A percentile compares a stretch with the other conserved stretches of the same genome.
Conservation (phyloP, 2,329 filamentous ascomycete genomes). For the Rhinocladiella similis region DNA sequence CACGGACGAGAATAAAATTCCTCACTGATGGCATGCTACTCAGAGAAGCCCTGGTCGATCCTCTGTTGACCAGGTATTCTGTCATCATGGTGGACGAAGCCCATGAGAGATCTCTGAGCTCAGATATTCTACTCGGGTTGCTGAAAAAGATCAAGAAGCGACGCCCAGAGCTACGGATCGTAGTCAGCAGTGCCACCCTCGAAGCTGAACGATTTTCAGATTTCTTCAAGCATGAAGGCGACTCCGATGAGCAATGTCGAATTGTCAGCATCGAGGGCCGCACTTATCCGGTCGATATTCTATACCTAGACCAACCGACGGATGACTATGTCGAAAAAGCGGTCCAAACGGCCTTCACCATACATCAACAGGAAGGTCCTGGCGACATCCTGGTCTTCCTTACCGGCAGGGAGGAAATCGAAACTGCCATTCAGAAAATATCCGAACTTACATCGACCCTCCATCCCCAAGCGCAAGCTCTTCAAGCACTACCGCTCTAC, state of each 20-base stretch:
- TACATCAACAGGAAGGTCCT: conserved; percentile 75
- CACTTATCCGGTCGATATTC: conserved; percentile 82
- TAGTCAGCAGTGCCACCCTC: conserved; percentile 90
- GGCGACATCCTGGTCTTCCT: conserved; percentile 91
- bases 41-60: conserved; percentile 89
- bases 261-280: conserved; percentile 87
- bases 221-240: conserved; percentile 63
- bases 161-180: conserved; percentile 77
- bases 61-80: conserved; percentile 84
- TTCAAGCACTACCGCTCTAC: conserved; percentile 79
- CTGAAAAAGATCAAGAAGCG: conserved; percentile 86
- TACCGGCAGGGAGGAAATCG: conserved; percentile 91
- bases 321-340: conserved; percentile 86
- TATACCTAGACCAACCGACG: conserved; percentile 74
- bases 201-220: conserved; percentile 82
- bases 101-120: conserved; percentile 89
- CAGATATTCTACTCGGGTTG: conserved; percentile 84
- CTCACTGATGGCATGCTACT: conserved; percentile 90
- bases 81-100: conserved; percentile 98
- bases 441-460: conserved; percentile 69
- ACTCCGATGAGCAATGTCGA: conserved; percentile 46
- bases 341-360: conserved; percentile 80
- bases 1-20: conserved; percentile 87
- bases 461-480: conserved; percentile 56
- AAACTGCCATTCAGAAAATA: conserved; percentile 75